Evolutionary conservation across 129 eudicot genomes (phyloP), one percentile per base, ranked within the genome.

Genomic region (Gnaphalium uliginosum): DNA sequence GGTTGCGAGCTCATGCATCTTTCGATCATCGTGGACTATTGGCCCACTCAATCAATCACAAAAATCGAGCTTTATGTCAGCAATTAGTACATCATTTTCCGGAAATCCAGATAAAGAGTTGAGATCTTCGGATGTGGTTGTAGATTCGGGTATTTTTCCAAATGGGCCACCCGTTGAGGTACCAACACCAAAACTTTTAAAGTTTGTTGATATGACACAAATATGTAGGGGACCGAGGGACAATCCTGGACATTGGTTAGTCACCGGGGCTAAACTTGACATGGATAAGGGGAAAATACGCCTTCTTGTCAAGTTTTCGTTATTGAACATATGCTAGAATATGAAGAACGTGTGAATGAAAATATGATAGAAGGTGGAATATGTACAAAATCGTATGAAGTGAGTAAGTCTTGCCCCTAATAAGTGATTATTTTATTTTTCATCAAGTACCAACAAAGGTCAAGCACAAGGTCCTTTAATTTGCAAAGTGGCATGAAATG

Each of bases 241-340:
- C 76, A 90, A 74, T 79, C 98, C 97, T 5, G 98, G 98, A 0
- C 88, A 94, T 79, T 94, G 98, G 98, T 76, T 94, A 71, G 96
- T 85, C 9, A 94, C 97, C 0, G 98, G 97, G 35, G 98, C 98
- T 11, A 94, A 88, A 74, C 81, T 94, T 72, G 82, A 87, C 25
- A 37, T 89, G 66, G 84, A 85, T 30, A 85, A 81, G 72, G 93
- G 97, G 65, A 90, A 90, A 81, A 86, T 94, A 23, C 82, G 92
- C 69, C 78, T 94, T 33, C 81, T 84, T 57, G 97, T 89, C 10
- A 90, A 94, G 77, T 94, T 94, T 78, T 87, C 98, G 18, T 83
- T 90, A 76, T 41, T 94, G 74, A 82, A 90, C 79, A 65, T 83
- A 41, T 81, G 79, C 72, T 82, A 46, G 22, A 82, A 64, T 19